Evolutionary conservation across 1,284 basidiomycete genomes (phyloP), one percentile per base, ranked within the genome.

Genomic region (Heliocybe sulcata): DNA sequence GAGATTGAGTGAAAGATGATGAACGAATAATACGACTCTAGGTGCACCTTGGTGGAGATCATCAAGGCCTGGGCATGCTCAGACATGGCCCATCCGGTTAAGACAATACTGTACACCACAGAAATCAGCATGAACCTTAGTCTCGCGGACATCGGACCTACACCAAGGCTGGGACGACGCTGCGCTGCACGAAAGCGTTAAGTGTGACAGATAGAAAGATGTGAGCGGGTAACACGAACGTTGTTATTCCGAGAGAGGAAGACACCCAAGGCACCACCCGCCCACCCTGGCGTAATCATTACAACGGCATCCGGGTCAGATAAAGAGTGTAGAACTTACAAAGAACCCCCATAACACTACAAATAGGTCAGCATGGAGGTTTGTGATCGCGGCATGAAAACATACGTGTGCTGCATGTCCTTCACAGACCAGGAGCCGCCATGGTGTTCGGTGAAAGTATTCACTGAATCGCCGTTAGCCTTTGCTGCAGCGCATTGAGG

Each of bases 51-150:
- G 1, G 91, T 90, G 0, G 90, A 92, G 50, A 95, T 77, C 82
- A 85, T 87, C 53, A 94, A 74, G 9, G 81, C 83, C 72, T 98
- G 95, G 1, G 82, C 82, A 62, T 98, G 95, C 42, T 90, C 86
- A 2, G 90, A 90, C 92, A 98, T 96, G 0, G 90, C 94, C 89
- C 92, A 98, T 1, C 95, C 95, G 0, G 94, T 96, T 57, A 96
- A 75, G 55, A 92, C 83, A 59, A 95, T 86, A 57, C 90, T 93
- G 45, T 8, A 63, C 19, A 16, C 57, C 53, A 52, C 11, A 51
- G 35, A 20, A 29, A 6, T 51, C 55, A 52, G 53, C 14, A 22
- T 45, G 27, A 25, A 50, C 45, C 56, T 55, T 60, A 26, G 55
- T 53, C 12, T 8, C 27, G 22, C 42, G 48, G 33, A 54, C 50